Conservation (phyloP, 176 grass and related monocot genomes). For the Thalia dealbata region DNA sequence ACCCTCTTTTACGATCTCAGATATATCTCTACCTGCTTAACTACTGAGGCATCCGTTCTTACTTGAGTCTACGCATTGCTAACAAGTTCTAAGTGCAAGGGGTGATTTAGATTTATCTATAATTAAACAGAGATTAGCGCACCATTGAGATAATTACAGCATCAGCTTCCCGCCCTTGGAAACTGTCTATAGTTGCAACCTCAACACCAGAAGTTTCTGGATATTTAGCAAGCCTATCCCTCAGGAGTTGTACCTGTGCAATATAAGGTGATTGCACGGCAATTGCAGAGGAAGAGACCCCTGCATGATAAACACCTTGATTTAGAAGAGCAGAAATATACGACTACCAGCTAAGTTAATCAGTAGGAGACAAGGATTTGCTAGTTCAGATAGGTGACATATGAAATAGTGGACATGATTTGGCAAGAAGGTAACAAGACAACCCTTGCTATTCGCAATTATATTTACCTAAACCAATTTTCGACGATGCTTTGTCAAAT, state of each 20-base stretch:
- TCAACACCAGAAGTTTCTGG: constrained; percentile 66
- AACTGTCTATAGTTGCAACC: constrained; percentile 88
- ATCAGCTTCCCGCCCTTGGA: constrained; percentile 91
- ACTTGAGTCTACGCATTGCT: too few relatives aligned
- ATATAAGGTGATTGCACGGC: constrained; percentile 89
- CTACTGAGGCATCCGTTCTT: too few relatives aligned
- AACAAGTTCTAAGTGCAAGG: too few relatives aligned
- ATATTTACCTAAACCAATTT: too few relatives aligned
- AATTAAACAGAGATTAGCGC: constrained; percentile 4
- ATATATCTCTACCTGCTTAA: too few relatives aligned
- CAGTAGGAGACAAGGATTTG: neutral
- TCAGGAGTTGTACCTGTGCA: constrained; percentile 90
- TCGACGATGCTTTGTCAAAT: too few relatives aligned
- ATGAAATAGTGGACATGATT: neutral
- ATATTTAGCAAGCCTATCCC: constrained; percentile 62
- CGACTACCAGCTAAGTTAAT: too few relatives aligned
- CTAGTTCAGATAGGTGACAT: neutral
- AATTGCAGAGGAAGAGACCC: constrained; percentile 56
- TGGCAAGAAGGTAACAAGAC: too few relatives aligned
- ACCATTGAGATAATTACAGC: constrained; percentile 92
- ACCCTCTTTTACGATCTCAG: too few relatives aligned
- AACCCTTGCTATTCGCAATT: too few relatives aligned
- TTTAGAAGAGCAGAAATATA: neutral
- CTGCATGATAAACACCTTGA: constrained; percentile 19
- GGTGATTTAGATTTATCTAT: too few relatives aligned